A percentile compares a stretch with the other conserved stretches of the same genome.
Evolutionary conservation across 495 filamentous ascomycete species (phyloP).

Genomic region (Xylaria scruposa): DNA sequence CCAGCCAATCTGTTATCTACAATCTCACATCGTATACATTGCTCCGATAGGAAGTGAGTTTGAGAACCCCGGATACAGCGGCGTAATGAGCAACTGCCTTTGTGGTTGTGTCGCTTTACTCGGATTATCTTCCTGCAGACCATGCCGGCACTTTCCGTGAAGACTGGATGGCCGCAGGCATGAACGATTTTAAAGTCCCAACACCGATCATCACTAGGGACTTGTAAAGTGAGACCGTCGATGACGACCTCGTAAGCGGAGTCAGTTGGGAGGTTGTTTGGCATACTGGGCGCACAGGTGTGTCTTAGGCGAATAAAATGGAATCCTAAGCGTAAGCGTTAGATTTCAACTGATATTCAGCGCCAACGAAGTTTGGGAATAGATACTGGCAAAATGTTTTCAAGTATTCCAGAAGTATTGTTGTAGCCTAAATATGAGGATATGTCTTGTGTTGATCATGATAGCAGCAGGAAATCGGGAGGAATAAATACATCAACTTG

Average conservation of each 20-base stretch:
- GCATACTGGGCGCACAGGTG: neutral
- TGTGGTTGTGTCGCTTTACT: slow-evolving; percentile 27
- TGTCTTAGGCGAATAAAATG: neutral
- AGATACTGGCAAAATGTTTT: neutral
- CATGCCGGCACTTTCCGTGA: neutral
- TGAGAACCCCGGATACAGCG: neutral
- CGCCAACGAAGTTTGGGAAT: neutral
- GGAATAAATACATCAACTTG: neutral
- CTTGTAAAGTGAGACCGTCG: neutral
- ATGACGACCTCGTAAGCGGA: neutral
- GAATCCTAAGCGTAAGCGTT: neutral
- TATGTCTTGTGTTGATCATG: neutral
- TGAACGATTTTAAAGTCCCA: neutral
- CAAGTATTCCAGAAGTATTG: neutral
- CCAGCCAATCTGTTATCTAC: neutral
- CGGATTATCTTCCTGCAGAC: neutral
- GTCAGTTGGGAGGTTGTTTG: neutral
- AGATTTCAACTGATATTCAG: neutral
- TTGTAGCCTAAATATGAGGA: neutral
- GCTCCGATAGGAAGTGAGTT: neutral
- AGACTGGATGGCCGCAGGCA: neutral
- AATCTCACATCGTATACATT: slow-evolving; percentile 23
- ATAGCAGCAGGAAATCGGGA: neutral
- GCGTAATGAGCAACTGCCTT: slow-evolving; percentile 23
- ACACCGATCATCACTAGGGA: neutral